These are phyloP conservation scores for Mycena crocata DNA, from an alignment of 768 basidiomycete genomes.

Conservation along the genomic window DNA sequence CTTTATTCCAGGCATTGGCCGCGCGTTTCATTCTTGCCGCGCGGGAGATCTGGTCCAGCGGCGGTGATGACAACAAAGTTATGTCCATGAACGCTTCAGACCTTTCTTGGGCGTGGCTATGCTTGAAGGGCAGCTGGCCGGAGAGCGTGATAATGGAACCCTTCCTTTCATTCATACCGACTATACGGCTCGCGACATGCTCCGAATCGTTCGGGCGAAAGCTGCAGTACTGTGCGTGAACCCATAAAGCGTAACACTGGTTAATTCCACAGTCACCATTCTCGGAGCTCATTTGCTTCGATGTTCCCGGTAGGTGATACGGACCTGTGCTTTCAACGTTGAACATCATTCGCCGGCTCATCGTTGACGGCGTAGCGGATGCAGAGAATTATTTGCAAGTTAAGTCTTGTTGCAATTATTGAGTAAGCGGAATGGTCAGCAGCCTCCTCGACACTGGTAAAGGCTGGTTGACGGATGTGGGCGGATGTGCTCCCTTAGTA, in stretches of 20 bases:
- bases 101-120: constrained; percentile 11
- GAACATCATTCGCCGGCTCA: background rate
- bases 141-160: constrained; percentile 23
- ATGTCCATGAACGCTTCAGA: constrained; percentile 20
- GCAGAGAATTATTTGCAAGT: constrained; percentile 27
- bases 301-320: constrained; percentile 28
- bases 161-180: constrained; percentile 30
- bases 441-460: constrained; percentile 47
- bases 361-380: constrained; percentile 30
- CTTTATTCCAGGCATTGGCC: constrained; percentile 19
- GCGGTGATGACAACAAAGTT: too few species aligned
- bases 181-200: constrained; percentile 33
- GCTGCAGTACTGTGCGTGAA: constrained; percentile 29
- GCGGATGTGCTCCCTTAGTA: constrained; percentile 49
- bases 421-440: background rate
- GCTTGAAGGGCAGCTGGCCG: constrained; percentile 12
- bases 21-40: constrained; percentile 26
- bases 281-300: constrained; percentile 32
- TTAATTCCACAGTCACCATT: background rate
- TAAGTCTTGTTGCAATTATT: background rate
- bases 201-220: constrained; percentile 30
- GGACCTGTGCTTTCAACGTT: background rate
- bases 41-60: constrained; percentile 6
- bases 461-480: constrained; percentile 48
- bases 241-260: background rate